A percentile compares a stretch with the other conserved stretches of the same genome.
Conservation (phyloP, 495 filamentous ascomycete genomes). For the Hypomontagnella monticulosa region DNA sequence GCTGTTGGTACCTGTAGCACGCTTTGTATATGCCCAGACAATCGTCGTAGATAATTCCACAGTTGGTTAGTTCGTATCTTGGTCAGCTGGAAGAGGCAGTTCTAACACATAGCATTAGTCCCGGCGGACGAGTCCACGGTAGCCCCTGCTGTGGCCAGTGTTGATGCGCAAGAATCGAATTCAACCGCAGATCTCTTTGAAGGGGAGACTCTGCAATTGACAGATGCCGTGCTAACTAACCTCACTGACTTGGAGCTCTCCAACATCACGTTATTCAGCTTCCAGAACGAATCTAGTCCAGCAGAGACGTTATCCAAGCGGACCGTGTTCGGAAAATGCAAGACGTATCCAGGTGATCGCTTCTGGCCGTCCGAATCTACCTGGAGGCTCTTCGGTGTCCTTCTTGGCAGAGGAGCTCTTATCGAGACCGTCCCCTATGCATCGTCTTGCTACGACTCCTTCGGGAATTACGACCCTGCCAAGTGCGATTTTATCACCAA, state of each 20-base stretch:
- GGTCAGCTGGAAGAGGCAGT: neutral
- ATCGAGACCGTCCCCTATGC: slow-evolving; percentile 61
- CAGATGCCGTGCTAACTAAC: slow-evolving; percentile 50
- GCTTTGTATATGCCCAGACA: slow-evolving; percentile 18
- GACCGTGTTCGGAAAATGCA: slow-evolving; percentile 50
- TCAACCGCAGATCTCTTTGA: slow-evolving; percentile 44
- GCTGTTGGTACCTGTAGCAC: slow-evolving; percentile 10
- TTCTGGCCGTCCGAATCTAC: slow-evolving; percentile 53
- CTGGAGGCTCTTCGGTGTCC: slow-evolving; percentile 57
- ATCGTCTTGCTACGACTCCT: slow-evolving; percentile 58
- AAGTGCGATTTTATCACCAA: slow-evolving; percentile 51
- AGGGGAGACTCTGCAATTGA: slow-evolving; percentile 56
- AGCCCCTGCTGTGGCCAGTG: slow-evolving; percentile 29
- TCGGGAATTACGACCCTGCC: slow-evolving; percentile 54
- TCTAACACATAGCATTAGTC: slow-evolving; percentile 3
- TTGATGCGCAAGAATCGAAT: slow-evolving; percentile 24
- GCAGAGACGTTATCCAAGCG: slow-evolving; percentile 24
- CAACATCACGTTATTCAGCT: slow-evolving; percentile 44
- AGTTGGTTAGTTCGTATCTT: slow-evolving; percentile 20
- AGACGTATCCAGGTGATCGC: slow-evolving; percentile 59
- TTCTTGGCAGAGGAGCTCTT: slow-evolving; percentile 54
- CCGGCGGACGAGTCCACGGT: slow-evolving; percentile 33
- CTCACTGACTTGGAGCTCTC: slow-evolving; percentile 44
- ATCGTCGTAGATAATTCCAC: slow-evolving; percentile 25
- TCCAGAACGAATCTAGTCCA: slow-evolving; percentile 30